Base-by-base conservation (phyloP, 2,329 filamentous ascomycete genomes). In the Pseudopithomyces chartarum region DNA sequence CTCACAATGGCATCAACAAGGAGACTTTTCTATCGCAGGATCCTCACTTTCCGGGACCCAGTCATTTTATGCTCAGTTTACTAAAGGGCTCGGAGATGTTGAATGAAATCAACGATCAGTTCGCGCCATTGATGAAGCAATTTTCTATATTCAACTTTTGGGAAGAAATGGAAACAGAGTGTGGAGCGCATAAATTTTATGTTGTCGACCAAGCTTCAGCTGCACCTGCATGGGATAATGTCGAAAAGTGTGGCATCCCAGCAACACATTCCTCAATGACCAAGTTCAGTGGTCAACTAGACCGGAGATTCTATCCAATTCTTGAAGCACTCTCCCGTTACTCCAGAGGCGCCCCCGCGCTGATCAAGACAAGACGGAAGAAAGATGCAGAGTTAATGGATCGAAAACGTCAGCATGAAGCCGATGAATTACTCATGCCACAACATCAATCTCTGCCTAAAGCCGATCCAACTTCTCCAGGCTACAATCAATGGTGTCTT, bases 201-300 rank as follows among this genome's bases (percentile, higher is more conserved):
- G 56, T 70, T 29, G 66, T 72, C 26, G 63, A 66, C 10, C 54
- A 64, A 32, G 60, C 65, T 7, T 71, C 69, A 22, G 62, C 69
- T 26, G 64, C 63, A 23, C 65, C 65, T 34, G 55, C 62, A 20
- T 59, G 61, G 45, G 56, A 69, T 39, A 56, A 65, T 43, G 61
- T 61, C 17, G 68, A 71, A 43, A 64, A 59, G 54, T 62, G 58
- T 49, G 65, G 67, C 19, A 55, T 70, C n/a, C 36, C 55, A 34
- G 68, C 54, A 49, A 65, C 61, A 10, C 70, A 72, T 56, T 68
- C 64, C n/a, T 42, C 40, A 40, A 71, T 73, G 68, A 56, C 55
- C 10, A 69, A 69, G 42, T 70, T 70, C 19, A 40, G 46, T 43
- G 52, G 56, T 13, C 45, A 38, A 7, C 51, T 49, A n/a, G 58